Conservation (phyloP, 2,329 filamentous ascomycete species). For the Trichophyton equinum region DNA sequence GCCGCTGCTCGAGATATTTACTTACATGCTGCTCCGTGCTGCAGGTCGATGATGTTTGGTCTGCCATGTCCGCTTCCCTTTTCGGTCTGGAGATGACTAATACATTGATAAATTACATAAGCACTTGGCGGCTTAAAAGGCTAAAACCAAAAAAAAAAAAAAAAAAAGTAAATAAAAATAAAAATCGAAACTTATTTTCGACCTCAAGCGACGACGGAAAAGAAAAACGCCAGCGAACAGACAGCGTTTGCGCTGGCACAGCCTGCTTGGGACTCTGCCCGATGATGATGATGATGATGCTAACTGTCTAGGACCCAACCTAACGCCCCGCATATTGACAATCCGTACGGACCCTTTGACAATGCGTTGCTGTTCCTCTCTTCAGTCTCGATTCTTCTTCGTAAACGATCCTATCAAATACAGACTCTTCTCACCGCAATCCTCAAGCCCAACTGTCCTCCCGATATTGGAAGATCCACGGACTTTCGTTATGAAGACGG, state of each 20-base stretch:
- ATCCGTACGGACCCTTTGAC: neutral
- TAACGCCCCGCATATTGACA: neutral
- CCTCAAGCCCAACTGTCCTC: neutral
- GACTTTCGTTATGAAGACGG: conserved; percentile 1
- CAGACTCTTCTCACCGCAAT: neutral
- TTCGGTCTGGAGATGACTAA: too few relatives aligned
- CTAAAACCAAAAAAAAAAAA: too few relatives aligned
- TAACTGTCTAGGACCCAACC: neutral
- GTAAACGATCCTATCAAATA: neutral
- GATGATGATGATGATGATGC: neutral
- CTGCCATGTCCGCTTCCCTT: too few relatives aligned
- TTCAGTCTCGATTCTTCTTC: neutral
- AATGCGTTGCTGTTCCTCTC: neutral
- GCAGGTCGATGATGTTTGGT: too few relatives aligned
- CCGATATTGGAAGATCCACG: neutral
- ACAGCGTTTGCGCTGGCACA: neutral
- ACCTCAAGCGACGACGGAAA: too few relatives aligned
- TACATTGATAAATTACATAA: too few relatives aligned
- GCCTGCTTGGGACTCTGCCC: neutral
- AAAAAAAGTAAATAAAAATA: too few relatives aligned
- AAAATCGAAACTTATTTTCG: too few relatives aligned
- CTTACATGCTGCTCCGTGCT: too few relatives aligned
- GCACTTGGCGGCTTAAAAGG: too few relatives aligned
- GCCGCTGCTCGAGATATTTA: too few relatives aligned
- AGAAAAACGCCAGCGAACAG: neutral